Evolutionary conservation across 768 basidiomycete species (phyloP).

Genomic region (Favolaschia claudopus): DNA sequence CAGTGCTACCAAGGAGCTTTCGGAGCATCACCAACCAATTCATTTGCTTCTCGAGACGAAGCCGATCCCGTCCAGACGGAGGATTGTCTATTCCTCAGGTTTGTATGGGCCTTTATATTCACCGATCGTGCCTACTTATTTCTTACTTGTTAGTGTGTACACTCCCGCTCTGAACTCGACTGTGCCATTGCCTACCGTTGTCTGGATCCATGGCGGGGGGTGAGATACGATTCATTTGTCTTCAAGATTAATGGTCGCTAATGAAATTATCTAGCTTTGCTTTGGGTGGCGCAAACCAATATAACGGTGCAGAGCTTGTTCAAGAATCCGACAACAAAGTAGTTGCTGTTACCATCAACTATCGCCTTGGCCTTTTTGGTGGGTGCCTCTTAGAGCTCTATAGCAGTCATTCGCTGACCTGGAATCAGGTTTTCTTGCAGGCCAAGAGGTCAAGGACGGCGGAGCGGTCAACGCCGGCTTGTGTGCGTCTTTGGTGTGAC

Average conservation of each 20-base stretch:
- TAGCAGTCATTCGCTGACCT: no score
- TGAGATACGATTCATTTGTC: no score
- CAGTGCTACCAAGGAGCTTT: constrained; percentile 11
- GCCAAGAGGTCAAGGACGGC: no score
- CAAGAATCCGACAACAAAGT: constrained; percentile 19
- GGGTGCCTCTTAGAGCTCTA: no score
- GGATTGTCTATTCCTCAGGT: constrained; percentile 43
- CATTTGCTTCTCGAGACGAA: constrained; percentile 15
- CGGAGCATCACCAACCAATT: background rate
- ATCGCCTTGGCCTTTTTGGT: constrained; percentile 12
- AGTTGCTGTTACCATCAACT: constrained; percentile 17
- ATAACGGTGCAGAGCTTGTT: constrained; percentile 19
- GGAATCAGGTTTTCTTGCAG: no score
- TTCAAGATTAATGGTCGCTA: no score
- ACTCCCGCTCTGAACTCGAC: constrained; percentile 7
- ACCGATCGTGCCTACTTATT: no score
- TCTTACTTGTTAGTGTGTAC: constrained; percentile 9
- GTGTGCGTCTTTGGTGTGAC: no score
- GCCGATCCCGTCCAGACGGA: constrained; percentile 32
- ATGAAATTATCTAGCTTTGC: no score
- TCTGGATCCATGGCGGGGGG: constrained; percentile 33
- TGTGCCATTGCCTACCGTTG: constrained; percentile 15
- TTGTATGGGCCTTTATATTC: background rate
- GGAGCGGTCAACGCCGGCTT: no score
- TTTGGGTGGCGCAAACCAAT: constrained; percentile 11